A percentile compares a stretch with the other conserved stretches of the same genome.
Conservation (phyloP, 2,329 filamentous ascomycete genomes). For the Pyricularia sp. region DNA sequence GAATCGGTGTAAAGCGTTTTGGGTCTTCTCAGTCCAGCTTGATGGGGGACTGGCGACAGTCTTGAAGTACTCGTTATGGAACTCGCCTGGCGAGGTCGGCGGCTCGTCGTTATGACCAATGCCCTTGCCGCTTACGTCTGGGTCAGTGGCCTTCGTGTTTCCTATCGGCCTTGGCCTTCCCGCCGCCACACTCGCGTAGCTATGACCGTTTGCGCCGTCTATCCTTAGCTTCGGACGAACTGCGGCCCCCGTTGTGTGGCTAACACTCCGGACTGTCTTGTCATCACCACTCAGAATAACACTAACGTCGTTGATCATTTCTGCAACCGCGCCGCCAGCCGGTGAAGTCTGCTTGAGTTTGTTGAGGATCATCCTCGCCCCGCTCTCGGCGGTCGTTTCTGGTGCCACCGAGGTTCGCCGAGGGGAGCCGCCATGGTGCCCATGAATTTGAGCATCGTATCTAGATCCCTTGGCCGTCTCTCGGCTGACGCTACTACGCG, state of each 20-base stretch:
- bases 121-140: background rate
- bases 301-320: slow-evolving; percentile 9
- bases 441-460: slow-evolving; percentile 9
- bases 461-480: slow-evolving; percentile 27
- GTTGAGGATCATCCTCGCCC: slow-evolving; percentile 32
- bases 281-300: slow-evolving; percentile 10
- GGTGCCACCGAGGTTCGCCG: background rate
- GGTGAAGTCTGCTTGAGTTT: slow-evolving; percentile 28
- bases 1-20: background rate
- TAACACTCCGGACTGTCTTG: background rate
- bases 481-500: slow-evolving; percentile 30
- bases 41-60: slow-evolving; percentile 14
- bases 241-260: background rate
- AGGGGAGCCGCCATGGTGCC: slow-evolving; percentile 6
- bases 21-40: slow-evolving; percentile 16
- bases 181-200: slow-evolving; percentile 20
- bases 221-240: slow-evolving; percentile 1
- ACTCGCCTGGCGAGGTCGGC: slow-evolving; percentile 12
- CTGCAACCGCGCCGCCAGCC: slow-evolving; percentile 11
- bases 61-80: slow-evolving; percentile 15
- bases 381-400: slow-evolving; percentile 21
- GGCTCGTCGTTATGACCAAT: background rate
- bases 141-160: background rate
- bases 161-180: background rate
- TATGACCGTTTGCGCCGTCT: slow-evolving; percentile 16